phyloP scores from a whole-genome alignment of 139 green algal species.

The Pseudopediastrum boryanum region DNA sequence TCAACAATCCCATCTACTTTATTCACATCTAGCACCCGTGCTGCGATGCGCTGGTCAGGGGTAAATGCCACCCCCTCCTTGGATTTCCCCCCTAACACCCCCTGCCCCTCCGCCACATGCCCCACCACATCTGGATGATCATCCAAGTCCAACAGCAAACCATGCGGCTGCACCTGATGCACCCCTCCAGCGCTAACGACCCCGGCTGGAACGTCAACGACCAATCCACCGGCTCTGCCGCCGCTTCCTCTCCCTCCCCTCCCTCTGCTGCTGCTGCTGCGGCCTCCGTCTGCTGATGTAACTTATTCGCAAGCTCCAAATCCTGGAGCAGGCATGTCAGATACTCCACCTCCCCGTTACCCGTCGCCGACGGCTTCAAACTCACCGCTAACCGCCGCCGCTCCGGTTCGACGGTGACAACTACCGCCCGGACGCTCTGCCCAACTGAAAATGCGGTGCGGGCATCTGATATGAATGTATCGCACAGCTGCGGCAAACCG shows the following conservation, averaged over 20 bases:
- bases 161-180: conserved; percentile 19
- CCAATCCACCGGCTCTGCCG: neutral
- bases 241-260: neutral
- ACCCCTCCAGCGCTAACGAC: conserved; percentile 6
- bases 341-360: conserved; percentile 22
- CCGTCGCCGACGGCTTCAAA: conserved; percentile 30
- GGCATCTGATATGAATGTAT: conserved; percentile 82
- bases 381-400: conserved; percentile 19
- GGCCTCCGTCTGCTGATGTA: conserved; percentile 39
- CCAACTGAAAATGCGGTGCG: conserved; percentile 61
- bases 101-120: conserved; percentile 8
- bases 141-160: conserved; percentile 15
- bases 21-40: conserved; percentile 74
- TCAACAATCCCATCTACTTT: conserved; percentile 77
- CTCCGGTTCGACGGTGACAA: conserved; percentile 36
- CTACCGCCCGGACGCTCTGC: conserved; percentile 72
- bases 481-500: conserved; percentile 78
- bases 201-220: neutral
- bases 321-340: conserved; percentile 52
- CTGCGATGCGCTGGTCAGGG: conserved; percentile 15
- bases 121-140: conserved; percentile 13
- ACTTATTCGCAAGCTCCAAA: conserved; percentile 51
- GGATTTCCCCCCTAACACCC: conserved; percentile 6
- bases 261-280: conserved; percentile 5
- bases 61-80: no score